Percentiles rank a stretch among this genome's conserved stretches.
phyloP scores from a whole-genome alignment of 495 filamentous ascomycete species.

The Daldinia loculata region DNA sequence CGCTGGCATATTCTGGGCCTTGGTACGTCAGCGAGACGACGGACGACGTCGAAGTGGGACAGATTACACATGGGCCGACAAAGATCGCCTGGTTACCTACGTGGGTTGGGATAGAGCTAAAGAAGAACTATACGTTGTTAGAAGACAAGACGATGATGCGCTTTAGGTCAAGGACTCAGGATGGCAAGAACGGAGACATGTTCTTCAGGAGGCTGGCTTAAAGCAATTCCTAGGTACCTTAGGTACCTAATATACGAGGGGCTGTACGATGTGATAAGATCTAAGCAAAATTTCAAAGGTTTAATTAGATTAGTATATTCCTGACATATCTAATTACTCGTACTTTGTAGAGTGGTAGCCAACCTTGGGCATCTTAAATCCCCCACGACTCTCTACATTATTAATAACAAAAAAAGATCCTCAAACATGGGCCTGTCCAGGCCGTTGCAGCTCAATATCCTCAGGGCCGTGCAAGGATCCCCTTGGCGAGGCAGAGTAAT shows the following conservation, averaged over 20 bases:
- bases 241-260: no score
- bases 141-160: slow-evolving; percentile 21
- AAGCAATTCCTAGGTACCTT: neutral
- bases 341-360: neutral
- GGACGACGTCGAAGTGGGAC: slow-evolving; percentile 25
- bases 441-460: slow-evolving; percentile 29
- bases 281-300: neutral
- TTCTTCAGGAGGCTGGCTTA: slow-evolving; percentile 13
- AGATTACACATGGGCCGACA: slow-evolving; percentile 32
- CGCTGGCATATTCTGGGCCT: slow-evolving; percentile 29
- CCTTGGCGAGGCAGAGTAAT: slow-evolving; percentile 13
- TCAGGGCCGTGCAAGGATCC: slow-evolving; percentile 8
- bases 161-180: slow-evolving; percentile 14
- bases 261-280: neutral
- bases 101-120: slow-evolving; percentile 30
- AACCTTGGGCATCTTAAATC: neutral
- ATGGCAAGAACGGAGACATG: slow-evolving; percentile 20
- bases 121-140: slow-evolving; percentile 32
- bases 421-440: slow-evolving; percentile 9
- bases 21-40: slow-evolving; percentile 33
- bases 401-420: neutral
- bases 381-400: neutral
- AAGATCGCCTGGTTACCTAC: slow-evolving; percentile 30
- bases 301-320: neutral
- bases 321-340: neutral